Evolutionary conservation across 2,329 filamentous ascomycete species (phyloP), one percentile per base, ranked within the genome.

Genomic region (Botrytis hyacinthi): DNA sequence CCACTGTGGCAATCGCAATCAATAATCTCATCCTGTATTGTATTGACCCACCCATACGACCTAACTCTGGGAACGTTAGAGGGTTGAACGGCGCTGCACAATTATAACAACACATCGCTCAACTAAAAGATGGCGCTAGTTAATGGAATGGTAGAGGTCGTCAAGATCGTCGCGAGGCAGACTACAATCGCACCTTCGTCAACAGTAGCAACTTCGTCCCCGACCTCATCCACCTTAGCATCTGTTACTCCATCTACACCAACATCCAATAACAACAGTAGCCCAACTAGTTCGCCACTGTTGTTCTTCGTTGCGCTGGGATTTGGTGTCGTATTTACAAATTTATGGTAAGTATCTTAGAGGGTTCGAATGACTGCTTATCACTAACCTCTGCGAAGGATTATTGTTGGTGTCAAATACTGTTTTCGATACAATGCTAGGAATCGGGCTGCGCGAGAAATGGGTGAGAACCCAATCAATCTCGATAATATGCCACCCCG

Each of bases 331-430:
- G 96, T 99, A 62, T 99, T 99, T 81, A 99, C 96, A 69, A 99
- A 99, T 83, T 85, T 99, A 83, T 99, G 96, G 96, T 98, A 87
- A 85, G 92, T 83, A 63, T 61, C 61, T 26, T 14, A 5, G 54
- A 12, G 51, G 29, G 18, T 60, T 16, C 32, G 18, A 18, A 29
- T 32, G 32, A 35, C 29, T 35, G 40, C 46, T 62, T 75, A 29
- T 74, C 65, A 65, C 78, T 82, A 78, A 82, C 77, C 74, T 72
- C 26, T 71, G 20, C 60, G 71, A 80, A 99, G 96, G 96, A 99
- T 99, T 80, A 99, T 99, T 79, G 96, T 99, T 75, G 96, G 96
- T 78, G 96, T 99, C 75, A 99, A 99, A 85, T 99, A 99, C 83
- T 99, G 96, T 84, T 99, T 99, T 84, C 89, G 96, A 79, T 98